Evolutionary conservation across 225 moss, liverwort and hornwort genomes (phyloP).

Genomic region (Physcomitrellopsis africana): DNA sequence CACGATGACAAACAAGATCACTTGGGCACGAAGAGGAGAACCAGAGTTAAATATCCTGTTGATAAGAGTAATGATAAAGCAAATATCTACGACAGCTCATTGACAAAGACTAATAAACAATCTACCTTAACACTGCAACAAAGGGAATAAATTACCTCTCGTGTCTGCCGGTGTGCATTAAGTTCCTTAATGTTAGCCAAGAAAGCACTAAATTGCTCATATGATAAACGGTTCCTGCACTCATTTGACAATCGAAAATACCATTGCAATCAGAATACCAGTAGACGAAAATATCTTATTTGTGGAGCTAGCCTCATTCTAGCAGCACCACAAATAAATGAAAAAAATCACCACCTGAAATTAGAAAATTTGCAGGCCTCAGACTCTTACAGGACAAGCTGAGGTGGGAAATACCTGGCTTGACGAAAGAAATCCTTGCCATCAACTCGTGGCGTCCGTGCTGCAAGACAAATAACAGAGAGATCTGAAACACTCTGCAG

Average conservation of each 20-base stretch:
- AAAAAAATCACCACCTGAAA: neutral
- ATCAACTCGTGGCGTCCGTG: slow-evolving; percentile 69
- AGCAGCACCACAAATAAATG: neutral
- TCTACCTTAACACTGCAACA: neutral
- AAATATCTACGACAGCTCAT: slow-evolving; percentile 2
- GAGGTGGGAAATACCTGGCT: slow-evolving; percentile 46
- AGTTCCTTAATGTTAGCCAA: slow-evolving; percentile 49
- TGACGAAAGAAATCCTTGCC: slow-evolving; percentile 85
- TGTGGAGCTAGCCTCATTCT: neutral
- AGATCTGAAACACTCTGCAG: slow-evolving; percentile 3
- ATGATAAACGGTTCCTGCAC: slow-evolving; percentile 43
- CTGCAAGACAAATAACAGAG: slow-evolving; percentile 23
- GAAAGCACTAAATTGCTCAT: slow-evolving; percentile 44
- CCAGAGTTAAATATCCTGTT: neutral
- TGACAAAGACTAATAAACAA: neutral
- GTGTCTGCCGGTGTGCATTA: slow-evolving; percentile 46
- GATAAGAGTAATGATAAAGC: neutral
- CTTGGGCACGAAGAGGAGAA: neutral
- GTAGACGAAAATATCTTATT: neutral
- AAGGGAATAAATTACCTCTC: slow-evolving; percentile 29
- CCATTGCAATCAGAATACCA: slow-evolving; percentile 10
- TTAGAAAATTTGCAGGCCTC: neutral
- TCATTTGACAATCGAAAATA: slow-evolving; percentile 17
- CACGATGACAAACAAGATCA: neutral
- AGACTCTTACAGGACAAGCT: neutral